Conservation (phyloP, 768 basidiomycete species). For the Amanita brunnescens region DNA sequence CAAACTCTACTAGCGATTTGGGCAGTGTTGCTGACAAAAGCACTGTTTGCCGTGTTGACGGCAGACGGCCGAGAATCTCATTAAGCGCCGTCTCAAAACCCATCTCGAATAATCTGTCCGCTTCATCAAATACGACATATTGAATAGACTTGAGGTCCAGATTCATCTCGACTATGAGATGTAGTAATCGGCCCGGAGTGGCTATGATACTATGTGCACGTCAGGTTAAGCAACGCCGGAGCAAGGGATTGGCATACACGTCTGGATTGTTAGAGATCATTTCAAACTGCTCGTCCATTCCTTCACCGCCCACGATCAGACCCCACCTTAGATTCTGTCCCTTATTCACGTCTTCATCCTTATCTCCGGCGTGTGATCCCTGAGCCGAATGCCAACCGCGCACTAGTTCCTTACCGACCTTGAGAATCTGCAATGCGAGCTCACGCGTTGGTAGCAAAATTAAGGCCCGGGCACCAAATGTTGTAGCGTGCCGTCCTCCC, state of each 20-base stretch:
- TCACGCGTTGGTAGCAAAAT: conserved; percentile 91
- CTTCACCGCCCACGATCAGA: conserved; percentile 91
- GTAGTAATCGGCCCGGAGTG: conserved; percentile 95
- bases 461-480: conserved; percentile 79
- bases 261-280: conserved; percentile 93
- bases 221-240: conserved; percentile 9
- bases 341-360: conserved; percentile 45
- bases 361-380: conserved; percentile 70
- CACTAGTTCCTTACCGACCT: conserved; percentile 91
- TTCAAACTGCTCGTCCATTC: conserved; percentile 93
- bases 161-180: conserved; percentile 95
- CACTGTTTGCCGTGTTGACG: conserved; percentile 79
- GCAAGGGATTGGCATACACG: conserved; percentile 51
- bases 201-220: conserved; percentile 72
- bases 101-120: conserved; percentile 97
- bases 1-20: conserved; percentile 92
- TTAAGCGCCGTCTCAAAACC: conserved; percentile 90
- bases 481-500: conserved; percentile 66
- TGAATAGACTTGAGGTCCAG: conserved; percentile 81
- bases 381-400: conserved; percentile 63
- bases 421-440: conserved; percentile 86
- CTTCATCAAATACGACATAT: conserved; percentile 95
- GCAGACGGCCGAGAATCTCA: conserved; percentile 87
- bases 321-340: conserved; percentile 78
- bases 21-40: conserved; percentile 96